Conservation (phyloP, 73 alveolate species). For the Tetrahymena elliotti region DNA sequence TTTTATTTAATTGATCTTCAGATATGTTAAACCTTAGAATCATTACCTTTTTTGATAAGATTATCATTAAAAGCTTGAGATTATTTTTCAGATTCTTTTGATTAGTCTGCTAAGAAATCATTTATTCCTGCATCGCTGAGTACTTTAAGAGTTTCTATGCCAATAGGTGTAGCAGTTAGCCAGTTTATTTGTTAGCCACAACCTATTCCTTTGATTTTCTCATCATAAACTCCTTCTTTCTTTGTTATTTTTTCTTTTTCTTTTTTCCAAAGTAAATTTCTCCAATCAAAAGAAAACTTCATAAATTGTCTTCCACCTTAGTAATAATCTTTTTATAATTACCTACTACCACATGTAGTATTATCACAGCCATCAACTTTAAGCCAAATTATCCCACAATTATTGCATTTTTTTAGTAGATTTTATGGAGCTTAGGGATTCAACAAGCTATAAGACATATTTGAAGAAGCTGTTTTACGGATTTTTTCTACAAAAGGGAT, state of each 20-base stretch:
- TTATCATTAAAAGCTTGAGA: background rate
- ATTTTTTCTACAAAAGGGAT: background rate
- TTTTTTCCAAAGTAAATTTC: background rate
- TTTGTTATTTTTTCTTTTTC: background rate
- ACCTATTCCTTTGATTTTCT: background rate
- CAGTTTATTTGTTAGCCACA: background rate
- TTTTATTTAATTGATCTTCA: background rate
- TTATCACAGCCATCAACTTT: constrained; percentile 16
- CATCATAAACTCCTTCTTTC: background rate
- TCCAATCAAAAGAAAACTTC: background rate
- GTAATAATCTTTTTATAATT: background rate
- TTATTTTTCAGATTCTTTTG: background rate
- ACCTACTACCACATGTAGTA: background rate
- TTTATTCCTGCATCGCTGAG: background rate
- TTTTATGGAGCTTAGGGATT: background rate
- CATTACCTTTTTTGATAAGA: background rate
- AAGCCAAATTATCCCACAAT: constrained; percentile 9
- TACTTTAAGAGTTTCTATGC: background rate
- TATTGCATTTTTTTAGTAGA: background rate
- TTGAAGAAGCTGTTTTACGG: background rate
- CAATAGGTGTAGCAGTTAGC: background rate
- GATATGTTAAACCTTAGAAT: background rate
- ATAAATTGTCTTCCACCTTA: background rate
- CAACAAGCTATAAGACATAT: background rate
- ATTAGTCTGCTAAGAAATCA: background rate